These are phyloP conservation scores for Hypoxylon perforatum DNA, from an alignment of 495 filamentous ascomycete genomes.

Conservation along the genomic window DNA sequence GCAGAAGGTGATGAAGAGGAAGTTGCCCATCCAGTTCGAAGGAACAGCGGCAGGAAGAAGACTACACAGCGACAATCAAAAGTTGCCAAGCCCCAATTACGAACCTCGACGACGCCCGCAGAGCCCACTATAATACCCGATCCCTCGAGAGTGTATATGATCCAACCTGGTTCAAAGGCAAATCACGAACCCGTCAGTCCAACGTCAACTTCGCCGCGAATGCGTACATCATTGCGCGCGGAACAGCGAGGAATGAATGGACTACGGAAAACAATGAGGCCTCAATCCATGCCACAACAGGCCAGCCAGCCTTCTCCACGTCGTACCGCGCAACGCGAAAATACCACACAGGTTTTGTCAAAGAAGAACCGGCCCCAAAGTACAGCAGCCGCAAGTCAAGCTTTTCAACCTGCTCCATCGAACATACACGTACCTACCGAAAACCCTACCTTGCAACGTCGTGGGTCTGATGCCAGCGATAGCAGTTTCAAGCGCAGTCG, in stretches of 20 bases:
- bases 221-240: conserved; percentile 55
- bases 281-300: conserved; percentile 21
- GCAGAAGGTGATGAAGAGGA: conserved; percentile 58
- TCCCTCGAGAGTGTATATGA: conserved; percentile 52
- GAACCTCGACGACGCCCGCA: neutral
- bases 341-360: conserved; percentile 20
- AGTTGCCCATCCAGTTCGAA: conserved; percentile 39
- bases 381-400: conserved; percentile 7
- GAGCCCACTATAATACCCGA: conserved; percentile 8
- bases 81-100: conserved; percentile 5
- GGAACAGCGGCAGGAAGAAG: conserved; percentile 34
- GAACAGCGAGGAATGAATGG: conserved; percentile 34
- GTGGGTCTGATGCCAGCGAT: conserved; percentile 58
- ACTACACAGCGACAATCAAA: conserved; percentile 23
- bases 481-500: conserved; percentile 61
- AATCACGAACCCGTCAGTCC: conserved; percentile 27
- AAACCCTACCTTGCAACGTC: conserved; percentile 46
- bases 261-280: conserved; percentile 52
- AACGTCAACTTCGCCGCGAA: conserved; percentile 37
- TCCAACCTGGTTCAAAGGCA: conserved; percentile 55
- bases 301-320: conserved; percentile 34
- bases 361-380: conserved; percentile 12
- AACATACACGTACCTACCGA: conserved; percentile 27
- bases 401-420: conserved; percentile 5
- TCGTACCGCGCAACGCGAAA: conserved; percentile 11